Base-by-base conservation (phyloP, 148 eudicot species). In the Rhododendron simsii region DNA sequence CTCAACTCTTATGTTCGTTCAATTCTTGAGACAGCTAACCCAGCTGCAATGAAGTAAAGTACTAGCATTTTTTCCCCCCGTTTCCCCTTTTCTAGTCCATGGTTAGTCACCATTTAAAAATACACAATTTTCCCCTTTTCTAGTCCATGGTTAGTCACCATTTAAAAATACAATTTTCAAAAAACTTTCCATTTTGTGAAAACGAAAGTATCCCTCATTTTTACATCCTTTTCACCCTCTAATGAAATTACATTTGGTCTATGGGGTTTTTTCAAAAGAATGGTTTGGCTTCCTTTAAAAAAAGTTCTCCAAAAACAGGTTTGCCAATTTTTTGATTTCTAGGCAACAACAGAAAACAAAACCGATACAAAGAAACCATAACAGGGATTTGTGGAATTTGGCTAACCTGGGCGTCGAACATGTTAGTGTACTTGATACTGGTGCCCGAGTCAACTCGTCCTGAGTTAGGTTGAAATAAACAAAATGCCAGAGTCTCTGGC, bases 391-490 rank as follows among this genome's bases (percentile, higher is more conserved):
- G 65, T 59, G 65, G 65, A 21, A 59, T 21, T 59, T 6, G 65
- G 65, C 86, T 85, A 65, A 92, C 95, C 95, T 90, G 93, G 11
- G 99, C 99, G 86, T 96, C 98, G 33, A 95, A 95, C 99, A 96
- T 95, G 91, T 95, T 96, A 92, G 89, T 93, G 87, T 96, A 96
- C 88, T 95, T 93, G 88, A 96, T 93, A 73, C 92, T 93, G 44
- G 89, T 91, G 59, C 90, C 92, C 3, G 96, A 82, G 82, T 95
- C 99, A 15, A 94, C 87, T 88, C 96, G 93, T 0, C 98, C 99
- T 0, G 93, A 86, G 84, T 95, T 96, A n/a, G 95, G 95, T 85
- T 93, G 94, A 83, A 96, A 95, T 41, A 95, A 89, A 86, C 96
- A 94, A 88, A 92, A 96, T 5, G 94, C 92, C 45, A 95, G 88